Conservation (phyloP, 139 green algal species). For the Trebouxia sp. region DNA sequence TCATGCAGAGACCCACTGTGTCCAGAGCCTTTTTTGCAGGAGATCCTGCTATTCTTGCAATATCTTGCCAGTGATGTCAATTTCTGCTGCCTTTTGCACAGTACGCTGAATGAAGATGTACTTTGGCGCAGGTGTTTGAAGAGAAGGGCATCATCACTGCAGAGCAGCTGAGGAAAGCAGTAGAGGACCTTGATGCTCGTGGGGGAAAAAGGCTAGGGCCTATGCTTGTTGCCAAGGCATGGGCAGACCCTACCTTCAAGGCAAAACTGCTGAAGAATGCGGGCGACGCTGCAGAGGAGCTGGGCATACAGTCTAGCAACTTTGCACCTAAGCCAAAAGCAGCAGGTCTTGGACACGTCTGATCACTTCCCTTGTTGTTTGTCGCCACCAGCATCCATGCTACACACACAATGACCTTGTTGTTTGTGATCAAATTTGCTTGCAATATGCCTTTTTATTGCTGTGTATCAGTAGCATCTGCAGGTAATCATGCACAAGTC, state of each 20-base stretch:
- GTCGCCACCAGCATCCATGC: no score
- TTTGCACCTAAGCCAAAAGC: constrained; percentile 5
- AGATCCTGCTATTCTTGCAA: no score
- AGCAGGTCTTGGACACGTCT: not conserved
- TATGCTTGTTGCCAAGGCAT: constrained; percentile 47
- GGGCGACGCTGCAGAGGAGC: constrained; percentile 39
- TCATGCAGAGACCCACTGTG: no score
- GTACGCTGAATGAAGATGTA: not conserved
- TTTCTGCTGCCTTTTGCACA: not conserved
- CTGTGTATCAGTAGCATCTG: no score
- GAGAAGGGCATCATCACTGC: constrained; percentile 10
- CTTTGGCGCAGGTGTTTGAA: not conserved
- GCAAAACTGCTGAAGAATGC: constrained; percentile 38
- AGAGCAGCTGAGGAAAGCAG: constrained; percentile 12
- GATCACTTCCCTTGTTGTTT: no score
- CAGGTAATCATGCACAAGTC: no score
- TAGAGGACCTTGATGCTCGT: constrained; percentile 3
- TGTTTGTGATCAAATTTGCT: no score
- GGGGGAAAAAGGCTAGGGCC: constrained; percentile 5
- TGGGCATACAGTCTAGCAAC: constrained; percentile 45
- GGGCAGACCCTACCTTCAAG: constrained; percentile 56
- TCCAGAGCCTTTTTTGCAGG: no score
- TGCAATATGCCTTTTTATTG: no score
- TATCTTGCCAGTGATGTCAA: not conserved
- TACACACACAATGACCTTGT: not conserved